These are phyloP conservation scores for Tetramitus jugosus DNA, from an alignment of 208 protist species.

Conservation along the genomic window DNA sequence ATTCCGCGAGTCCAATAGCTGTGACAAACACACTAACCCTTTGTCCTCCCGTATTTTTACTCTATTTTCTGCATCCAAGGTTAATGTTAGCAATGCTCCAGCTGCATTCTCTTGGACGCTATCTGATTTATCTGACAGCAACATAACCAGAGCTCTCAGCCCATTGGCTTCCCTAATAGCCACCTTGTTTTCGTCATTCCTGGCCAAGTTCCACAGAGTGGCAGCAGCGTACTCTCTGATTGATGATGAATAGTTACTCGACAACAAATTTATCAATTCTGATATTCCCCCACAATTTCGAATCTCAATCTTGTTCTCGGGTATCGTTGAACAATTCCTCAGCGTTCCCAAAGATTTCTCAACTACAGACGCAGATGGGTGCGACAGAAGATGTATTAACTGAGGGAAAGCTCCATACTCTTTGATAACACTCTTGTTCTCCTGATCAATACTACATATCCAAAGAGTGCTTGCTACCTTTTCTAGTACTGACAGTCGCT, in stretches of 20 bases:
- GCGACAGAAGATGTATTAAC: slow-evolving; percentile 46
- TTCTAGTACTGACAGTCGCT: slow-evolving; percentile 49
- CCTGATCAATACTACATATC: slow-evolving; percentile 72
- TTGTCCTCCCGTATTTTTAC: slow-evolving; percentile 57
- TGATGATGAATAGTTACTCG: slow-evolving; percentile 52
- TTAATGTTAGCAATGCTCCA: slow-evolving; percentile 69
- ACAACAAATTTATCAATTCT: slow-evolving; percentile 19
- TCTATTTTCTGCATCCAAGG: slow-evolving; percentile 71
- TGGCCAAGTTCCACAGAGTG: slow-evolving; percentile 68
- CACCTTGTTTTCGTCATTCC: slow-evolving; percentile 61
- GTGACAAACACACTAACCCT: slow-evolving; percentile 36
- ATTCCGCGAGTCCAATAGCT: slow-evolving; percentile 12
- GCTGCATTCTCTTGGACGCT: slow-evolving; percentile 73
- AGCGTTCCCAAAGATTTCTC: neutral
- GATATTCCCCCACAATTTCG: neutral
- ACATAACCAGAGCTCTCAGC: slow-evolving; percentile 62
- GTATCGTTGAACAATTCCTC: neutral
- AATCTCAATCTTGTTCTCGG: slow-evolving; percentile 27
- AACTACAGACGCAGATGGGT: neutral
- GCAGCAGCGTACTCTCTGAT: slow-evolving; percentile 72
- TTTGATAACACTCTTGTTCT: slow-evolving; percentile 72
- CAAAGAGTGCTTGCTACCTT: slow-evolving; percentile 75
- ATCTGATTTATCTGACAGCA: slow-evolving; percentile 56
- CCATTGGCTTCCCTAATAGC: slow-evolving; percentile 59
- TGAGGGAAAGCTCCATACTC: slow-evolving; percentile 59